Base-by-base conservation (phyloP, 208 protist genomes). In the Leishmania arabica region DNA sequence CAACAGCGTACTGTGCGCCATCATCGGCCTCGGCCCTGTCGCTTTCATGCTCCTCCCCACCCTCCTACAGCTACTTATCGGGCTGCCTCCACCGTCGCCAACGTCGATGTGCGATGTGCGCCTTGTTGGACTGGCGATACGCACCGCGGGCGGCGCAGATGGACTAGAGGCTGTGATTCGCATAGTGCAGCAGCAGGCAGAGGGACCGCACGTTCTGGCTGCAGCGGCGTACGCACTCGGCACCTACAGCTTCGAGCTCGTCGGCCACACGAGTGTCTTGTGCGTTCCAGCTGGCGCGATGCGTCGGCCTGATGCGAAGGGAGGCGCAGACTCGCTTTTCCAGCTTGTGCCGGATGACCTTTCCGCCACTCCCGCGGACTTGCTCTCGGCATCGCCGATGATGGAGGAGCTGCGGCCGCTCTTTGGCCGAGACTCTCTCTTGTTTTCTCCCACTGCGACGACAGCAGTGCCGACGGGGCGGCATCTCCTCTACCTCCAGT, bases 231-330 rank as follows among this genome's bases (percentile, higher is more conserved):
- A 79, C 37, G 81, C 74, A 65, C 45, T 88, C 47, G 78, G 80
- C 64, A 81, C 77, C 11, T 85, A 79, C 65, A 78, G 86, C 11
- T 81, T 83, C 76, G 76, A 80, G 31, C 80, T 93, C 3, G 11
- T 84, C 2, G 93, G 93, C 21, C 90, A 96, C 90, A 96, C 93
- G 7, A 90, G 85, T 13, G 85, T 89, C 45, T 71, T 90, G 75
- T 94, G 92, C 66, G 69, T 86, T 24, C 80, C 77, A 17, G 37
- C 62, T 56, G 80, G 66, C 2, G 21, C 51, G 53, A 40, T 77
- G 74, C 40, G 42, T 21, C 74, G 40, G 21, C 19, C 8, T 65
- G 74, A 13, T 31, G 56, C n/a, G 6, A 37, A 37, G n/a, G 56
- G 24, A 47, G 74, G n/a, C 21, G 21, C n/a, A 7, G 42, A 8